Evolutionary conservation across 306 rosid species (phyloP), one percentile per base, ranked within the genome.

Genomic region (Cucurbita pepo): DNA sequence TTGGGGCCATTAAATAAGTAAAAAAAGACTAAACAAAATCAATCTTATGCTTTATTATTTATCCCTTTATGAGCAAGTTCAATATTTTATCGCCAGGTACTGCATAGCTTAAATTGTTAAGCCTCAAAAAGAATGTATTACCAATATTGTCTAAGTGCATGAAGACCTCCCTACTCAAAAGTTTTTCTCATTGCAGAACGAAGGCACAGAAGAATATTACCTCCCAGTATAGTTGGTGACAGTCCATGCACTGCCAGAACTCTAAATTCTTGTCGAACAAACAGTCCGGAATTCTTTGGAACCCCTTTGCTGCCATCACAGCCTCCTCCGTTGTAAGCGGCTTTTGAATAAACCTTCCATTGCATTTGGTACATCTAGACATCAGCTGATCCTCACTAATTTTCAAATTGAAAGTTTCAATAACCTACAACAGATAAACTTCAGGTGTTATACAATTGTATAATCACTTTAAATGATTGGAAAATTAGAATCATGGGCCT

Each of bases 331-430:
- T 87, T 18, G 88, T 30, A 70, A 90, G 81, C 64, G 96, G 91
- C 78, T 86, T 93, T 81, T 93, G 97, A 81, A 90, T 90, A 82
- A 93, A 93, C 59, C 81, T 82, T 50, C 98, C 98, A 73, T 93
- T 93, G 86, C 97, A 93, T 86, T 91, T 93, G 71, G 97, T 83
- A 82, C 97, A 93, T 77, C 97, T 88, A 79, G 98, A 87, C 98
- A 88, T 83, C 78, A 90, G 83, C 82, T 83, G 89, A 80, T 83
- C 83, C 88, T 88, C 97, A 48, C 83, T 83, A 81, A 93, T 84
- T 61, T 81, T 84, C 76, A 93, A 81, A 44, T 88, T 78, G 79
- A 90, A 93, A 69, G 87, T 82, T 82, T 93, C 87, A 78, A 93
- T 90, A 53, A 93, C 89, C 98, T 90, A 85, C 78, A 83, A 80